phyloP scores from a whole-genome alignment of 257 asterid species.

The Ballota nigra region DNA sequence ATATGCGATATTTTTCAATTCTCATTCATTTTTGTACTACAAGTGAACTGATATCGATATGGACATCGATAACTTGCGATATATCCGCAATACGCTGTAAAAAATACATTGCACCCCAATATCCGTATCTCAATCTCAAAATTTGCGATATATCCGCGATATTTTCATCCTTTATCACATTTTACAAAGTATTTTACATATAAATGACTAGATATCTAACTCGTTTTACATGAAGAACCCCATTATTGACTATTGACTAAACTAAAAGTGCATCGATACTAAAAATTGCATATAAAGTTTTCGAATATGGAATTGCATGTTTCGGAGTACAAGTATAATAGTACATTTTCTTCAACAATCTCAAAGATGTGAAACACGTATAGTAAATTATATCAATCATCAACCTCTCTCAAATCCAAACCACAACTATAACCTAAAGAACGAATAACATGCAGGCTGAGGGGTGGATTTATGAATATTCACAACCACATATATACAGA shows the following conservation, averaged over 20 bases:
- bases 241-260: not conserved
- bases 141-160: too few species aligned
- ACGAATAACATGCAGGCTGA: slow-evolving; percentile 20
- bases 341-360: not conserved
- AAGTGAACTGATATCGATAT: too few species aligned
- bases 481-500: slow-evolving; percentile 32
- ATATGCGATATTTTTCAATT: too few species aligned
- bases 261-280: too few species aligned
- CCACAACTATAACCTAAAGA: slow-evolving; percentile 26
- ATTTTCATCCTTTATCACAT: not conserved
- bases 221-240: not conserved
- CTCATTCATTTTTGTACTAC: too few species aligned
- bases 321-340: not conserved
- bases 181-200: not conserved
- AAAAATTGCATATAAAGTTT: not conserved
- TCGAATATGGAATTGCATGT: not conserved
- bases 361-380: not conserved
- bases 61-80: too few species aligned
- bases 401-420: slow-evolving; percentile 10
- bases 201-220: not conserved
- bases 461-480: slow-evolving; percentile 26
- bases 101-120: too few species aligned
- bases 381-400: not conserved
- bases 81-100: too few species aligned
- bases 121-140: too few species aligned